These are phyloP conservation scores for Penicillium sp. DNA, from an alignment of 2,329 filamentous ascomycete genomes.

Conservation along the genomic window DNA sequence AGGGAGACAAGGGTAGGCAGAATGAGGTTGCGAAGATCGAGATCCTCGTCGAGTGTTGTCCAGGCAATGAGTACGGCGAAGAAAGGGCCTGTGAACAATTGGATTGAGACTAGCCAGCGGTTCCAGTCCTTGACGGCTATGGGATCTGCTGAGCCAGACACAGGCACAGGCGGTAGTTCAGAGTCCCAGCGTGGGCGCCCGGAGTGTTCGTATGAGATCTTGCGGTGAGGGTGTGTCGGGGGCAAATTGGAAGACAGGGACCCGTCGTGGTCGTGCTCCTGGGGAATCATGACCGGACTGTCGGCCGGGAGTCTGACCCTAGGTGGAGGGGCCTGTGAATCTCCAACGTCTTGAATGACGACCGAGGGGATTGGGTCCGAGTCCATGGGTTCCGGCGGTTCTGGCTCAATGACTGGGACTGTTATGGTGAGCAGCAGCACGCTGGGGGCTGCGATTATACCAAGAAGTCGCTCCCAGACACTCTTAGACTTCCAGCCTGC, in stretches of 20 bases:
- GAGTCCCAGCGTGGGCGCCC: conserved; percentile 39
- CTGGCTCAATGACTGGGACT: conserved; percentile 81
- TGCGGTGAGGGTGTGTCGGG: conserved; percentile 14
- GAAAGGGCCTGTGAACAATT: conserved; percentile 82
- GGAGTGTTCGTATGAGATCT: conserved; percentile 17
- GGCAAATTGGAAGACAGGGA: conserved; percentile 7
- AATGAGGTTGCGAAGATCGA: conserved; percentile 55
- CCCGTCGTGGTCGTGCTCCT: conserved; percentile 9
- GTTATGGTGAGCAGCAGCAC: conserved; percentile 90
- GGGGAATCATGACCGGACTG: conserved; percentile 33
- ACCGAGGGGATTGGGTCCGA: conserved; percentile 38
- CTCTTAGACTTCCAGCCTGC: conserved; percentile 78
- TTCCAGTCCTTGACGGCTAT: conserved; percentile 67
- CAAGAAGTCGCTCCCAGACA: conserved; percentile 81
- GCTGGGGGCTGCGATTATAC: conserved; percentile 80
- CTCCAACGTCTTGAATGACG: conserved; percentile 24
- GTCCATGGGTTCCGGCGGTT: conserved; percentile 52
- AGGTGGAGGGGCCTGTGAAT: conserved; percentile 21
- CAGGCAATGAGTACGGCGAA: conserved; percentile 77
- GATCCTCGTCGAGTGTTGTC: conserved; percentile 58
- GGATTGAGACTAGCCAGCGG: conserved; percentile 82
- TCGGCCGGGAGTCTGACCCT: conserved; percentile 39
- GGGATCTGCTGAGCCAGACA: conserved; percentile 14
- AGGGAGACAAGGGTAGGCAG: conserved; percentile 65
- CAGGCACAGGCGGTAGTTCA: conserved; percentile 37